Evolutionary conservation across 805 yeast genomes (phyloP), one percentile per base, ranked within the genome.

Genomic region (Sporopachydermia quercuum): DNA sequence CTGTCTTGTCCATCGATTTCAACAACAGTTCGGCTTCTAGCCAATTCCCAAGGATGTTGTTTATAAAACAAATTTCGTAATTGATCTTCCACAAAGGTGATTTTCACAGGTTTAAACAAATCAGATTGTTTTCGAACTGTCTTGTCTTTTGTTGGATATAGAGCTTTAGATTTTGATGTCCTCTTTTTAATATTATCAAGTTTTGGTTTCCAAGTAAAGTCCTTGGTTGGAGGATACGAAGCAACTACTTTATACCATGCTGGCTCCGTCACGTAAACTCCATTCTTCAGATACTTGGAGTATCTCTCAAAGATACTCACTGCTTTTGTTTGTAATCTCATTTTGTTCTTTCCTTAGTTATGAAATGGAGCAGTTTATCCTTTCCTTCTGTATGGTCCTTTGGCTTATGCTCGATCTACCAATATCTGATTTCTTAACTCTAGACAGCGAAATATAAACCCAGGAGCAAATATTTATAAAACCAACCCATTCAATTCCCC

Each of bases 31-130:
- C 82, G 83, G 11, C 97, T 96, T 49, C 94, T 72, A 1, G 97
- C 84, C 40, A 87, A 65, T 60, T 91, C 98, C 98, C 98, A 91
- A 4, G 98, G 98, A 60, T 91, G 98, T 55, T 87, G 96, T 43
- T 76, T 75, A 58, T 78, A 89, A 53, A 91, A 91, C 16, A 81
- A 65, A 37, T 71, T 67, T 62, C 98, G 74, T 49, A 91, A 60
- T 49, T 78, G 75, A 59, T 91, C 98, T 58, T 89, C 91, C 40
- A 74, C 56, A 48, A 70, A 78, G 42, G 56, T 57, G 51, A 82
- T 61, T 45, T 68, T 66, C 35, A 73, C 71, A 6, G 79, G 67
- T 46, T 65, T 60, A 48, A 66, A 65, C 13, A 78, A 62, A 42
- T 65, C 64, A 37, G 61, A 62, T 39, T 50, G 55, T 35, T 57